Percentiles rank a stretch among this genome's conserved stretches.
Conservation (phyloP, 176 grass and related monocot species). For the Coix lacrymajobi region DNA sequence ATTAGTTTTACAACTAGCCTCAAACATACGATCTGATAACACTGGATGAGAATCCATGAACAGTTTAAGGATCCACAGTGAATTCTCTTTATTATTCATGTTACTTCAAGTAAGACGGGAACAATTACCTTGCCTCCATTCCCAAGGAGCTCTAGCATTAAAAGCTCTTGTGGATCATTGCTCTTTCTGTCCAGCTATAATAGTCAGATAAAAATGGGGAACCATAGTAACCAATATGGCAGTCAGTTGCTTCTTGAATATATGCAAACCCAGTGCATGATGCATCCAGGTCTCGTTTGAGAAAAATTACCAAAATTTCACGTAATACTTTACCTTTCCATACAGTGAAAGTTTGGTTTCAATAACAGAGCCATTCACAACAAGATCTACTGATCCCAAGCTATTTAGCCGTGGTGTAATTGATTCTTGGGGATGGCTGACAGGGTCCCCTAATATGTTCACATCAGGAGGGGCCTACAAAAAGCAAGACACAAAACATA, state of each 20-base stretch:
- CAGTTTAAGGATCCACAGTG: neutral
- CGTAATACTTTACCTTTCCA: constrained; percentile 57
- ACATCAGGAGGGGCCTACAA: constrained; percentile 70
- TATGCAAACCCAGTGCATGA: neutral
- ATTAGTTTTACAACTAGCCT: neutral
- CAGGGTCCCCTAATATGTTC: constrained; percentile 69
- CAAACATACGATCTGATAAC: neutral
- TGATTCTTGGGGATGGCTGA: constrained; percentile 45
- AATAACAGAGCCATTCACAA: constrained; percentile 86
- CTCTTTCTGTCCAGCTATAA: constrained; percentile 71
- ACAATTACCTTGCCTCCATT: constrained; percentile 79
- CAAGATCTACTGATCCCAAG: constrained; percentile 77
- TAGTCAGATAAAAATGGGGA: constrained; percentile 18
- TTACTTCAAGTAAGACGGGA: constrained; percentile 5
- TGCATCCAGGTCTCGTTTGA: neutral
- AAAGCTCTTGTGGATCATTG: constrained; percentile 53
- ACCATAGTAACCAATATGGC: neutral
- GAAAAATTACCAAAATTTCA: constrained; percentile 15
- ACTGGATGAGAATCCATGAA: neutral
- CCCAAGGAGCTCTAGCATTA: constrained; percentile 79
- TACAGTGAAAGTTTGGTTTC: constrained; percentile 87
- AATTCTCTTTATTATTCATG: neutral
- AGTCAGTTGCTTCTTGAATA: neutral
- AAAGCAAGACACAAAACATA: constrained; percentile 13
- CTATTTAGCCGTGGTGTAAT: constrained; percentile 55